These are phyloP conservation scores for Mycena sp. DNA, from an alignment of 1,284 basidiomycete genomes.

Conservation along the genomic window DNA sequence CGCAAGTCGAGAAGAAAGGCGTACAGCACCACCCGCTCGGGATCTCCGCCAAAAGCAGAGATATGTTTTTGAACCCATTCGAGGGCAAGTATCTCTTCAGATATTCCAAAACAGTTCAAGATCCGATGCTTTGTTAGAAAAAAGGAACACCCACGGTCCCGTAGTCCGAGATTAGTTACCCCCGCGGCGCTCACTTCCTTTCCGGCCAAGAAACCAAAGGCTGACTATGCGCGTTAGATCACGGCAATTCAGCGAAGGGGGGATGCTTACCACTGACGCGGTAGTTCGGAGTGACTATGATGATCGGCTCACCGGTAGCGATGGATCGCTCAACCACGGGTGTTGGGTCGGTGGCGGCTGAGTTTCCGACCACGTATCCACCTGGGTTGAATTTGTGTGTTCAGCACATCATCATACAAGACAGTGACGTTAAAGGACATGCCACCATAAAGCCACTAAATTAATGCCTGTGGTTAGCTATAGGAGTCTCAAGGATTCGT, in stretches of 20 bases:
- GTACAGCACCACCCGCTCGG: constrained; percentile 1
- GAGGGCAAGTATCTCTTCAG: constrained; percentile 12
- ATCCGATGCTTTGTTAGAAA: background rate
- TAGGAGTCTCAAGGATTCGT: background rate
- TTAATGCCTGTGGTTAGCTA: no score
- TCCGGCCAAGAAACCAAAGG: constrained; percentile 3
- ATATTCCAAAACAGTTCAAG: no score
- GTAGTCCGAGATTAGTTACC: background rate
- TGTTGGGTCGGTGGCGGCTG: background rate
- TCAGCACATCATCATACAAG: background rate
- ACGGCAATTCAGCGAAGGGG: no score
- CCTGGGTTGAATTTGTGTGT: background rate
- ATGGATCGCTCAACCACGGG: constrained; percentile 8
- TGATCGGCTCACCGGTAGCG: background rate
- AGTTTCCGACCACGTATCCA: constrained; percentile 2
- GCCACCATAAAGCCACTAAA: constrained; percentile 11
- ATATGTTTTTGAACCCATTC: constrained; percentile 12
- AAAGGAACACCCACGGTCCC: constrained; percentile 1
- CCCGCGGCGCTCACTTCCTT: background rate
- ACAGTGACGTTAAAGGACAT: background rate
- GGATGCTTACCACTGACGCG: background rate
- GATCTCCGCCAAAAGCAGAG: constrained; percentile 9
- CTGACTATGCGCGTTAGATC: background rate
- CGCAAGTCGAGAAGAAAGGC: background rate
- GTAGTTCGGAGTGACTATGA: background rate